Evolutionary conservation across 2,329 filamentous ascomycete genomes (phyloP), one percentile per base, ranked within the genome.

Genomic region (Ceratocystis eucalypticola): DNA sequence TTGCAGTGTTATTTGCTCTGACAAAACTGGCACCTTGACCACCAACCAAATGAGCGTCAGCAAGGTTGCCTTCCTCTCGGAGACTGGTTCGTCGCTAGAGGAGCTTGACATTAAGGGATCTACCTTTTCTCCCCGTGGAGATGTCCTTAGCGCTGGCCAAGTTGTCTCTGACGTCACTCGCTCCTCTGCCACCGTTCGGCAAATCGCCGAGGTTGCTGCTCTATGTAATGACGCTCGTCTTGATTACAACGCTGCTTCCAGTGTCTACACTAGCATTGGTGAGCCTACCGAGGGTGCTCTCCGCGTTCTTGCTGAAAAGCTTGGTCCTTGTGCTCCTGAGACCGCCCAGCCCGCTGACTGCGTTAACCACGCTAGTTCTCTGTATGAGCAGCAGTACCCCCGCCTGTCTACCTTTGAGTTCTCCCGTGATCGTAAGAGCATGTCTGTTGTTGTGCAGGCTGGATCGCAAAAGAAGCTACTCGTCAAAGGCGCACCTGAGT

Each of bases 31-130:
- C 71, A 99, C 94, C 62, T 79, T 99, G 74, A 99, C 94, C 10
- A 99, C 94, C 50, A 99, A 99, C 78, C 92, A 97, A 77, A 99
- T 99, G 94, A 97, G 94, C 74, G 94, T 96, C 66, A 94, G 87
- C 80, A 96, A 93, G 77, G 78, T 97, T 66, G 89, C 96, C 61
- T 90, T 92, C 74, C 81, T 99, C 71, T 87, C 84, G 72, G 85
- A 88, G 70, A 76, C 83, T 68, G 92, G 90, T 62, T 83, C 79
- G 65, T 87, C 84, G 67, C 80, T 97, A 28, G 89, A 92, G 71
- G 92, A 96, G 74, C 82, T 96, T 61, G 87, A 94, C 69, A 88
- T 99, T 37, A 88, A 96, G 74, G 94, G 94, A 57, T 96, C 91
- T 0, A 97, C 91, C 61, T 97, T 96, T 74, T 84, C 90, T 44